Evolutionary conservation across 495 filamentous ascomycete genomes (phyloP).

Genomic region (Hyaloscypha finlandica): DNA sequence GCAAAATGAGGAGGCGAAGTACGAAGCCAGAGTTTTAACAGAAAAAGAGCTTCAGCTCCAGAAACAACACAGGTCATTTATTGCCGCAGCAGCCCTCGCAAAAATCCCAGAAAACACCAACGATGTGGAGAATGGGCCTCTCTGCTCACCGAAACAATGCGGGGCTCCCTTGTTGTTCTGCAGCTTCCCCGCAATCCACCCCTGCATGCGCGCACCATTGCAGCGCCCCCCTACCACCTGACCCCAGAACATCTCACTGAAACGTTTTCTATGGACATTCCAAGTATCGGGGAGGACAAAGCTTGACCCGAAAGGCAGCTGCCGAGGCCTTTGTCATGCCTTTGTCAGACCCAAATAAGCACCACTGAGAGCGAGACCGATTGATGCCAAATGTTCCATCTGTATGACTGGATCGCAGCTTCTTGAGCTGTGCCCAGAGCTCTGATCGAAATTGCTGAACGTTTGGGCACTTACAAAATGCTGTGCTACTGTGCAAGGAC

Average conservation of each 20-base stretch:
- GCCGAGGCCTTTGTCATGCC: neutral
- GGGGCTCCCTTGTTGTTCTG: neutral
- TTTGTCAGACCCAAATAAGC: no score
- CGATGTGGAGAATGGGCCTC: neutral
- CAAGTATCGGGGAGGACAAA: neutral
- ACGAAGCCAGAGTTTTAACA: neutral
- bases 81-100: neutral
- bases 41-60: neutral
- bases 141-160: neutral
- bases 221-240: neutral
- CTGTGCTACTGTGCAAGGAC: no score
- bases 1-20: neutral
- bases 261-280: neutral
- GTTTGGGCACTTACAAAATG: no score
- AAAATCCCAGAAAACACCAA: neutral
- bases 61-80: neutral
- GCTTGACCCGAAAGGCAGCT: neutral
- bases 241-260: neutral
- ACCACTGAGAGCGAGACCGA: no score
- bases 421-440: no score
- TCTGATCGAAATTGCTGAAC: no score
- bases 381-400: no score
- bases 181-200: constrained; percentile 10
- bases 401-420: no score
- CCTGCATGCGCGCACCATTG: neutral